Evolutionary conservation across 495 filamentous ascomycete species (phyloP), one percentile per base, ranked within the genome.

Genomic region (Annulohypoxylon moriforme): DNA sequence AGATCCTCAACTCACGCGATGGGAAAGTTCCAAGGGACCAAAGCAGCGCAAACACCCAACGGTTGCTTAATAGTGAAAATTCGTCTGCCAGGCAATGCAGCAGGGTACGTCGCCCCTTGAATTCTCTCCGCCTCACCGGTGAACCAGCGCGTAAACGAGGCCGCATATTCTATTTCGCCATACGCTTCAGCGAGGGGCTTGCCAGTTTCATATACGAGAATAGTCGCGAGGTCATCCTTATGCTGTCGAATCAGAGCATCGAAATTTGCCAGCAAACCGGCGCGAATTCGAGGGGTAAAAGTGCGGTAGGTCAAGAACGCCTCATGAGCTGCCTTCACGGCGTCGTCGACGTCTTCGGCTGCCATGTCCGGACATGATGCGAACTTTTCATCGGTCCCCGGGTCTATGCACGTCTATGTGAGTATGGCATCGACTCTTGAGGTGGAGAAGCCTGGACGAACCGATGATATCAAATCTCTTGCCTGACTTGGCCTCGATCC

Each of bases 61-160:
- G 87, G 86, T 78, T 93, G 90, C 80, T 92, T 92, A 64, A 92
- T 82, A 0, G 89, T 92, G 60, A 93, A 87, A 34, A 91, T 79
- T 4, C 91, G 82, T n/a, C 91, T 82, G 25, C 87, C 86, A 0
- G 89, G 87, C 0, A 85, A 79, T 0, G 88, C 76, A 8, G 90
- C 83, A 3, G 82, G 79, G 22, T 85, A 84, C 0, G 90, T 82
- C 0, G 84, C 84, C 25, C 91, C 91, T 4, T 88, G 86, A 11
- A 93, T 84, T 18, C 91, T 82, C 81, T 93, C 91, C 1, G 90
- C 90, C 73, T 93, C 91, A 6, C 87, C 89, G 0, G 86, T 79
- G 74, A 91, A 91, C 88, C 88, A 90, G 83, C 87, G 88, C 9
- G 85, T 84, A 75, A 91, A 91, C 4, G 85, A 82, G 0, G 84